A percentile compares a stretch with the other conserved stretches of the same genome.
Conservation (phyloP, 164 flowering plant species). For the Santalum album region DNA sequence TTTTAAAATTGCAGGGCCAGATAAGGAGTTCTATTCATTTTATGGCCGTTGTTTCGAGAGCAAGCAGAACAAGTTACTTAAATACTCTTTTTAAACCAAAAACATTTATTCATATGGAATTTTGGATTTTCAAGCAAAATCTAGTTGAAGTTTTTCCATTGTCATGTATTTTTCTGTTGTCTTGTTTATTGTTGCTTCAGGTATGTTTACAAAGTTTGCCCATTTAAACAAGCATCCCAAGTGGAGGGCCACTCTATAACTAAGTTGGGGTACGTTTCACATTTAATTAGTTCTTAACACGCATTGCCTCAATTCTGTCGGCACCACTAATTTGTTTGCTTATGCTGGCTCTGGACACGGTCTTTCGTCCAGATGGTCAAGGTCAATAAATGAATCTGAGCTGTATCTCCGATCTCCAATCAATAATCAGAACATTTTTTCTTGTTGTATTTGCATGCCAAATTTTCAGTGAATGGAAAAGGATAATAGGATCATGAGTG, state of each 20-base stretch:
- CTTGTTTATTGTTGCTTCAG: slow-evolving; percentile 26
- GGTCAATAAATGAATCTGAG: background rate
- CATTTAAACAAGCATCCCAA: slow-evolving; percentile 90
- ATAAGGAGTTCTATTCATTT: slow-evolving; percentile 88
- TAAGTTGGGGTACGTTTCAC: slow-evolving; percentile 72
- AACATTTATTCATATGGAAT: background rate
- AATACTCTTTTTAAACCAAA: slow-evolving; percentile 1
- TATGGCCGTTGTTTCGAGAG: slow-evolving; percentile 78
- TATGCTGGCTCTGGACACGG: background rate
- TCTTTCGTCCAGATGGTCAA: background rate
- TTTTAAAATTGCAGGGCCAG: slow-evolving; percentile 46
- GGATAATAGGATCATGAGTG: background rate
- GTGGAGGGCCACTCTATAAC: slow-evolving; percentile 76
- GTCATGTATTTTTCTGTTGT: background rate
- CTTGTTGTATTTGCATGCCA: background rate
- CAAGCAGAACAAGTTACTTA: slow-evolving; percentile 77
- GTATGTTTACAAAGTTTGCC: slow-evolving; percentile 92
- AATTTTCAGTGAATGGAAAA: background rate
- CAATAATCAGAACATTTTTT: background rate
- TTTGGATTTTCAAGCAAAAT: background rate
- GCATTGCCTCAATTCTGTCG: too few species aligned
- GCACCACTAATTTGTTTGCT: too few species aligned
- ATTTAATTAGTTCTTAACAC: too few species aligned
- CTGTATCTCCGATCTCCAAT: background rate
- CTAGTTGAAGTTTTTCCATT: background rate